A percentile compares a stretch with the other conserved stretches of the same genome.
Evolutionary conservation across 1,284 basidiomycete species (phyloP).

Genomic region (Amylostereum areolatum): DNA sequence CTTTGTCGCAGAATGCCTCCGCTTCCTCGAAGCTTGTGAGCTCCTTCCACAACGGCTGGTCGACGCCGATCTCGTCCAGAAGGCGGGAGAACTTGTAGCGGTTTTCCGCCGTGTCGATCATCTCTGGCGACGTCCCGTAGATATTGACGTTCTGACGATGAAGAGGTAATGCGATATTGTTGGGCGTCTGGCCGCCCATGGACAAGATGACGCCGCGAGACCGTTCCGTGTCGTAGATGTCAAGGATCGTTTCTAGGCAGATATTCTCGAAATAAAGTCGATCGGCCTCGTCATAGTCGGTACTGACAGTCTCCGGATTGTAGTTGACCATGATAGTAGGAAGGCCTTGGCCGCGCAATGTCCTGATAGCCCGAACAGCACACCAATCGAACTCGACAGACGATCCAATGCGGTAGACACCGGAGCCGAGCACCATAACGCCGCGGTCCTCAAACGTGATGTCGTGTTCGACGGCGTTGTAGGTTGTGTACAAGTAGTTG

Average conservation of each 20-base stretch:
- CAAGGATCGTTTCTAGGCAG: conserved; percentile 91
- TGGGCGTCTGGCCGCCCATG: conserved; percentile 98
- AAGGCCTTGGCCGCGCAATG: conserved; percentile 88
- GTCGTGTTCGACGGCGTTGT: conserved; percentile 93
- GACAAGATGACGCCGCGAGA: conserved; percentile 92
- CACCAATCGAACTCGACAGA: conserved; percentile 99
- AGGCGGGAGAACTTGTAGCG: conserved; percentile 99
- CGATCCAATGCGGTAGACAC: conserved; percentile 97
- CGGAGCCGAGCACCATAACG: conserved; percentile 96
- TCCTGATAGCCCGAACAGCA: conserved; percentile 94
- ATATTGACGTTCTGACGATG: conserved; percentile 97
- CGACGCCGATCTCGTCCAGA: conserved; percentile 95
- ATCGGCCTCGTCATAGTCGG: conserved; percentile 99
- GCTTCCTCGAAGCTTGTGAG: conserved; percentile 90
- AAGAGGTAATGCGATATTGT: conserved; percentile 94
- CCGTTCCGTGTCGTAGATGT: conserved; percentile 92
- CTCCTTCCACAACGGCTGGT: conserved; percentile 98
- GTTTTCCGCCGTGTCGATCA: conserved; percentile 99
- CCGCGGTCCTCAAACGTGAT: conserved; percentile 86
- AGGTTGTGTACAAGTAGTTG: conserved; percentile 98
- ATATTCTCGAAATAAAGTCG: conserved; percentile 99
- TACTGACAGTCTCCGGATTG: conserved; percentile 98
- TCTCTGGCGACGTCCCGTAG: conserved; percentile 97
- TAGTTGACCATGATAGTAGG: conserved; percentile 99
- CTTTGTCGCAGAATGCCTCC: conserved; percentile 81